Evolutionary conservation across 106 monocot species (phyloP).

Genomic region (Hemerocallis citrina): DNA sequence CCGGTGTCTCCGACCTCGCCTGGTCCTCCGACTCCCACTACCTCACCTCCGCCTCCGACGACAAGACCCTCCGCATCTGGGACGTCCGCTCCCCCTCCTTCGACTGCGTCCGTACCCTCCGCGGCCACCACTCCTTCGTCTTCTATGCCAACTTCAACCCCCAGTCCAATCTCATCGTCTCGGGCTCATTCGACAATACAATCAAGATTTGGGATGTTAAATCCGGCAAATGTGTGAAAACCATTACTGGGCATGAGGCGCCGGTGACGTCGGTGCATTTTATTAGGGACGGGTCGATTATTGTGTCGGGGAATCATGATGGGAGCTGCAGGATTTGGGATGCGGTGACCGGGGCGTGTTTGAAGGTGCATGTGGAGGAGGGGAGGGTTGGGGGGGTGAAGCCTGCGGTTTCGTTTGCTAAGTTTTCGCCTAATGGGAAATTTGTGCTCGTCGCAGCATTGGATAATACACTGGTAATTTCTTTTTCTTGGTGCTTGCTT

Average conservation of each 20-base stretch:
- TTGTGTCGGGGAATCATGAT: conserved; percentile 38
- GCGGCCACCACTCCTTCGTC: conserved; percentile 37
- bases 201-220: conserved; percentile 41
- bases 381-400: conserved; percentile 36
- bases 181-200: conserved; percentile 47
- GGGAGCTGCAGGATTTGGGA: conserved; percentile 46
- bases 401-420: conserved; percentile 36
- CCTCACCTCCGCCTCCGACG: conserved; percentile 41
- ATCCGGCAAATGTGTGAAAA: conserved; percentile 23
- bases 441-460: conserved; percentile 37
- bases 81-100: conserved; percentile 16
- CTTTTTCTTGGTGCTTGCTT: too few species aligned
- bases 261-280: conserved; percentile 43
- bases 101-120: conserved; percentile 30
- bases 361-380: conserved; percentile 41
- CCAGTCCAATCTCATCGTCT: conserved; percentile 35
- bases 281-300: conserved; percentile 27
- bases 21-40: conserved; percentile 35
- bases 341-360: conserved; percentile 24
- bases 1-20: conserved; percentile 34
- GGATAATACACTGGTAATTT: conserved; percentile 30
- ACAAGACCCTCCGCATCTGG: conserved; percentile 36
- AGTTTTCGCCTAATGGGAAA: conserved; percentile 51
- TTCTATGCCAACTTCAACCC: conserved; percentile 40
- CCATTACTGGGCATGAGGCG: conserved; percentile 31